Evolutionary conservation across 1,284 basidiomycete genomes (phyloP).

Genomic region (Jaminaea rosea): DNA sequence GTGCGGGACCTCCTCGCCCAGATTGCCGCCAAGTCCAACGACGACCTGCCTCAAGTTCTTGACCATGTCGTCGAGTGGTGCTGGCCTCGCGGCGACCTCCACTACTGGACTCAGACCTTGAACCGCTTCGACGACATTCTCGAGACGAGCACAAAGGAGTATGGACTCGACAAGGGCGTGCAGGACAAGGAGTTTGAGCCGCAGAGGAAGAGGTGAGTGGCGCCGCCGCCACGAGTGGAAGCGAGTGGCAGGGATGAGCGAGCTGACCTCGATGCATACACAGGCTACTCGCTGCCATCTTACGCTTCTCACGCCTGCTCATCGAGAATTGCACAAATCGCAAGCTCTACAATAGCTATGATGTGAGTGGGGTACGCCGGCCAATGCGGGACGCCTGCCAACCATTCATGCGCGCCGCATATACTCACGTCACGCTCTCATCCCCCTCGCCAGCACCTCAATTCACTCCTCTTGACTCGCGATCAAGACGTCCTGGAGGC

Average conservation of each 20-base stretch:
- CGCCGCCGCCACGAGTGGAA: too few relatives aligned
- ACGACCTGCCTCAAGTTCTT: conserved; percentile 35
- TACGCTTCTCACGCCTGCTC: conserved; percentile 77
- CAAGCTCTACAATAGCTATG: conserved; percentile 92
- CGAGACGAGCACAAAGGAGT: conserved; percentile 70
- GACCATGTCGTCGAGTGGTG: conserved; percentile 58
- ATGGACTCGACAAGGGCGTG: conserved; percentile 49
- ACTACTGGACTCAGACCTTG: conserved; percentile 88
- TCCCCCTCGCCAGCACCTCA: conserved; percentile 61
- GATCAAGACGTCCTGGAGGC: conserved; percentile 81
- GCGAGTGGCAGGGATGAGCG: too few relatives aligned
- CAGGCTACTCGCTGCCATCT: conserved; percentile 67
- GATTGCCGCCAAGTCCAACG: conserved; percentile 28
- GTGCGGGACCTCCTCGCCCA: conserved; percentile 26
- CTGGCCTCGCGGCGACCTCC: conserved; percentile 93
- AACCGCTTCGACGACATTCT: conserved; percentile 89
- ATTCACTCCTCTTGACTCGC: conserved; percentile 74
- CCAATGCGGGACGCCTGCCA: not conserved
- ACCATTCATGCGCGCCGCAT: conserved; percentile 2
- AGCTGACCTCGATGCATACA: too few relatives aligned
- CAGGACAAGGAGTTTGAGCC: conserved; percentile 70
- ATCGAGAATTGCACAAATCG: conserved; percentile 97
- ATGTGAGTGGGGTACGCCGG: conserved; percentile 57
- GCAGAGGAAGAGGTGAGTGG: conserved; percentile 64
- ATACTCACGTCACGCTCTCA: conserved; percentile 5